These are phyloP conservation scores for Scedosporium apiospermum DNA, from an alignment of 2,329 filamentous ascomycete genomes.

Conservation along the genomic window DNA sequence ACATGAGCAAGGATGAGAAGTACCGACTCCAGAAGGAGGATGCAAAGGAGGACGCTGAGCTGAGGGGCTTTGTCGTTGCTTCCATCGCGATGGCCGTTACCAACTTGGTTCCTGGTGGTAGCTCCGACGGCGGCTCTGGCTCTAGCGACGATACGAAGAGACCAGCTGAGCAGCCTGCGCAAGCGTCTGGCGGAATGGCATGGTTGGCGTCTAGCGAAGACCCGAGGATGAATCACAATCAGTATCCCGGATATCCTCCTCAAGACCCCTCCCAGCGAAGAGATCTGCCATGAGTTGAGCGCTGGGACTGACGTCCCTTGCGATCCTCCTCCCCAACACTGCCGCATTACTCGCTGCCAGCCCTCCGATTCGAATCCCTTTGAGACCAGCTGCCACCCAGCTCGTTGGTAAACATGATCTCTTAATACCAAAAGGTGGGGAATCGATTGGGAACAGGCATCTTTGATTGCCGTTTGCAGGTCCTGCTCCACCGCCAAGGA, in stretches of 20 bases:
- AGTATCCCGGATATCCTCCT: neutral
- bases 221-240: neutral
- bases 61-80: slow-evolving; percentile 63
- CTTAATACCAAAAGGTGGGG: too few relatives aligned
- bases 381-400: too few relatives aligned
- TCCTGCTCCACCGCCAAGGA: too few relatives aligned
- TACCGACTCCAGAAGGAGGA: slow-evolving; percentile 77
- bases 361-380: too few relatives aligned
- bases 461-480: too few relatives aligned
- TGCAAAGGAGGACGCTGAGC: slow-evolving; percentile 62
- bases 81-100: slow-evolving; percentile 66
- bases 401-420: too few relatives aligned
- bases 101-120: slow-evolving; percentile 47
- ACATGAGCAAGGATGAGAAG: slow-evolving; percentile 77
- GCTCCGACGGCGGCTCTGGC: slow-evolving; percentile 13
- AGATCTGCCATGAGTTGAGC: slow-evolving; percentile 2
- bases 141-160: slow-evolving; percentile 48
- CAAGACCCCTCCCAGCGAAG: slow-evolving; percentile 4
- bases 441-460: too few relatives aligned
- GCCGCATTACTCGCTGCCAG: too few relatives aligned
- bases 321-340: too few relatives aligned
- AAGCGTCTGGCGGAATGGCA: neutral
- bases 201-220: neutral
- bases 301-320: too few relatives aligned
- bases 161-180: slow-evolving; percentile 47